Evolutionary conservation across 345 rosid genomes (phyloP).

Genomic region (Carallia pectinifolia): DNA sequence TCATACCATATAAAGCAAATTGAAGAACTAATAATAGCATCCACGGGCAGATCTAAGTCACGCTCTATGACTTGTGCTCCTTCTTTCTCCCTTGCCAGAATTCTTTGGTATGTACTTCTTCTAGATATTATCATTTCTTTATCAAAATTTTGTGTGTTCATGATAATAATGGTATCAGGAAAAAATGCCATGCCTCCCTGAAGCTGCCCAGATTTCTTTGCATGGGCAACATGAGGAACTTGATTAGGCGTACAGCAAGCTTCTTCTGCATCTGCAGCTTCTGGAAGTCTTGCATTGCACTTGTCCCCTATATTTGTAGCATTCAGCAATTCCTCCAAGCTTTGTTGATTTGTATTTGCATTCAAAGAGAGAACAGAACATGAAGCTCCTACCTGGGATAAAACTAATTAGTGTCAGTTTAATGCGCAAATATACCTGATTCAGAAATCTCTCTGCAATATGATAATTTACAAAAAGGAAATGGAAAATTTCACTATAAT

Average conservation of each 20-base stretch:
- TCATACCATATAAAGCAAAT: constrained; percentile 85
- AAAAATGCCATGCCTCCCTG: constrained; percentile 31
- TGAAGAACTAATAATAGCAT: constrained; percentile 65
- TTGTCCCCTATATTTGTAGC: constrained; percentile 41
- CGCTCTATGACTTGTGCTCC: constrained; percentile 87
- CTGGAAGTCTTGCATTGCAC: constrained; percentile 24
- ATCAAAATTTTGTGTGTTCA: constrained; percentile 69
- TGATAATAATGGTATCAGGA: constrained; percentile 49
- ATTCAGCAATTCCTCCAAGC: constrained; percentile 44
- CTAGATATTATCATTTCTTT: constrained; percentile 85
- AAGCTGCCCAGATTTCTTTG: constrained; percentile 35
- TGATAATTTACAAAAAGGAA: not conserved
- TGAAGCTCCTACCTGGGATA: constrained; percentile 40
- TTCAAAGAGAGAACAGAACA: constrained; percentile 21
- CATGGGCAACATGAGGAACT: constrained; percentile 27
- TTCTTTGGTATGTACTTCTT: constrained; percentile 76
- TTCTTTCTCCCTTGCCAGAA: constrained; percentile 79
- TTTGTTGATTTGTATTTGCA: constrained; percentile 26
- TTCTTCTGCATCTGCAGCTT: constrained; percentile 38
- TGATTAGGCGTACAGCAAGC: constrained; percentile 31
- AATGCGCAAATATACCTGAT: no score
- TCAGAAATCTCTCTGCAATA: no score
- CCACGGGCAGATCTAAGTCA: constrained; percentile 77
- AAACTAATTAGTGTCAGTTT: constrained; percentile 9
- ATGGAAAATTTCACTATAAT: not conserved